Base-by-base conservation (phyloP, 2,329 filamentous ascomycete species). In the Colletotrichum godetiae region DNA sequence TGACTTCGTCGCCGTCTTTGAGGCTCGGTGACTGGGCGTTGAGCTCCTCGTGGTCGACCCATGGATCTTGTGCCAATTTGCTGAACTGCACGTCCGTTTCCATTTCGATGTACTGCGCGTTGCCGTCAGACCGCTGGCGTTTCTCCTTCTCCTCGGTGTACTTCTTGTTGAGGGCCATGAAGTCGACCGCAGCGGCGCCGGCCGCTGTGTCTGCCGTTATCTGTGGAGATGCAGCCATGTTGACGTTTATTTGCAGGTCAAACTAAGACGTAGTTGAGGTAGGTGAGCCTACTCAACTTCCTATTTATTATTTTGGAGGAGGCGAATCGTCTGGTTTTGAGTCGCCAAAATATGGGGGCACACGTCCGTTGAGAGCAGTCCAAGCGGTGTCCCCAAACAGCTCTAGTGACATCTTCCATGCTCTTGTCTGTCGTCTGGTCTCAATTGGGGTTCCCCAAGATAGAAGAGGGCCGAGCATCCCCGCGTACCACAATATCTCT, bases 111-210 rank as follows among this genome's bases (percentile, higher is more conserved):
- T 81, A 84, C 68, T 84, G 82, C 8, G 60, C 67, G 19, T 68
- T 67, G 13, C 81, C 83, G 3, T 84, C 82, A 1, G 77, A 37
- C 0, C 80, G 78, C 8, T 79, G 27, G 2, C 83, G 80, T 58
- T 82, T 84, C 37, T 79, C 69, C 4, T 78, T 81, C 68, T 84
- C 83, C 29, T 80, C 76, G 6, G 72, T 72, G 70, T 84, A 84
- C 57, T 80, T 82, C 12, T 79, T 75, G 12, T 77, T 76, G 19
- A 81, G 67, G 35, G 74, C 74, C 60, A 58, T 56, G 61, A 76
- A 65, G 58, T 76, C 74, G 31, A 71, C 24, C 31, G 68, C 56
- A n/a, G 52, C 57, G 37, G 46, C 71, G 15, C 59, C 68, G n/a
- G 31, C 62, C 15, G 58, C 13, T 49, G 60, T 72, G 5, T 46